Percentiles rank a stretch among this genome's conserved stretches.
Conservation (phyloP, 78 protist species). For the Dictyostelium purpureum region DNA sequence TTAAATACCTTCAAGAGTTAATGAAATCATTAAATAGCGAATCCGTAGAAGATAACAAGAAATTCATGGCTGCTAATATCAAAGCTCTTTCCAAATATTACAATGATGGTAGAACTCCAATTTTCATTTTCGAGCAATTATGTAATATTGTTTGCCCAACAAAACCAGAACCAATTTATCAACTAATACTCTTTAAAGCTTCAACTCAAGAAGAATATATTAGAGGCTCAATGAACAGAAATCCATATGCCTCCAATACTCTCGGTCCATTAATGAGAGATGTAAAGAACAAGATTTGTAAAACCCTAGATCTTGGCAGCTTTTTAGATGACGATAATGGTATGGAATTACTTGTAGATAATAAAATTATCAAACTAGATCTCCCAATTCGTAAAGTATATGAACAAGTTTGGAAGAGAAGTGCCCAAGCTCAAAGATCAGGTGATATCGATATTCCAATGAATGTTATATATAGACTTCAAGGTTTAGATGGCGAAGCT, state of each 20-base stretch:
- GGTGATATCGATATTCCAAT: conserved; percentile 77
- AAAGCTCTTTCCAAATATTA: conserved; percentile 34
- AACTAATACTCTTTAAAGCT: conserved; percentile 80
- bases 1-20: conserved; percentile 39
- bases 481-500: conserved; percentile 95
- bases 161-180: conserved; percentile 66
- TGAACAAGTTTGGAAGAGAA: conserved; percentile 88
- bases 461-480: conserved; percentile 90
- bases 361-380: conserved; percentile 90
- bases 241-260: conserved; percentile 82
- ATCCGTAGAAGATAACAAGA: conserved; percentile 39
- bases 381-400: conserved; percentile 87
- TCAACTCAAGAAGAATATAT: conserved; percentile 95
- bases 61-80: conserved; percentile 78
- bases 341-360: conserved; percentile 94
- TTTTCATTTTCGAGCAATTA: conserved; percentile 88
- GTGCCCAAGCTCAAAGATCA: conserved; percentile 7
- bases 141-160: conserved; percentile 84
- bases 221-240: conserved; percentile 91
- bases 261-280: conserved; percentile 91
- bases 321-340: conserved; percentile 92
- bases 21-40: conserved; percentile 47
- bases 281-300: conserved; percentile 92
- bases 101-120: conserved; percentile 63
- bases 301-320: conserved; percentile 82